Evolutionary conservation across 371 early-diverging fungal species (phyloP).

Genomic region (Mucor indicus): DNA sequence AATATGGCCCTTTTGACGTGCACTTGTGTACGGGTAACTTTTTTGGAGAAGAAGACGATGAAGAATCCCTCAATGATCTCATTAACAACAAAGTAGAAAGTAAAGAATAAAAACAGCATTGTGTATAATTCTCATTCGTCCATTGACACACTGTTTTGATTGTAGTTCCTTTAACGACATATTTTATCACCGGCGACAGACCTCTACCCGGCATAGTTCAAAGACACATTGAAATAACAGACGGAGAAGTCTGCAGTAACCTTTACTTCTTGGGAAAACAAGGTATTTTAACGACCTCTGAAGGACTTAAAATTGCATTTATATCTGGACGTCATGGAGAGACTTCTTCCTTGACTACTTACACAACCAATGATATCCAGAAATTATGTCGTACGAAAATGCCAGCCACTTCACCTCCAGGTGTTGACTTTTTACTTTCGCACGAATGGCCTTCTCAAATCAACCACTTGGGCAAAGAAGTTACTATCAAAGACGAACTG

Average conservation of each 20-base stretch:
- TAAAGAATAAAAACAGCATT: constrained; percentile 15
- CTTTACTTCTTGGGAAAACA: constrained; percentile 68
- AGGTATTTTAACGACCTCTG: constrained; percentile 69
- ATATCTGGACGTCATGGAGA: constrained; percentile 54
- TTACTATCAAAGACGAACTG: background rate
- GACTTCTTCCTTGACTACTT: background rate
- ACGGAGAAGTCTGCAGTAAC: constrained; percentile 78
- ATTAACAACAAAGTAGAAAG: constrained; percentile 57
- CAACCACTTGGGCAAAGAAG: no score
- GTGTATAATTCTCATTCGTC: background rate
- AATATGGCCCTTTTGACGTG: constrained; percentile 84
- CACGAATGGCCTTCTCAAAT: constrained; percentile 72
- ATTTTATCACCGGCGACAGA: constrained; percentile 67
- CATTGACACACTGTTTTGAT: background rate
- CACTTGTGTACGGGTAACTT: constrained; percentile 81
- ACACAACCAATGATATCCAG: constrained; percentile 15
- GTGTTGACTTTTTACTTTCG: constrained; percentile 80
- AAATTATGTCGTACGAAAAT: constrained; percentile 22
- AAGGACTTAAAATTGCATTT: constrained; percentile 74
- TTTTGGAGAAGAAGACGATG: constrained; percentile 51
- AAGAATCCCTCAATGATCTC: constrained; percentile 49
- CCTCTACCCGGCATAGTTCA: constrained; percentile 57
- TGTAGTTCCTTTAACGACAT: constrained; percentile 75
- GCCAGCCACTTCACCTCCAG: constrained; percentile 39
- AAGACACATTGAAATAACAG: constrained; percentile 49